Percentiles rank a stretch among this genome's conserved stretches.
Evolutionary conservation across 2,329 filamentous ascomycete species (phyloP).

Genomic region (Talaromyces sp.): DNA sequence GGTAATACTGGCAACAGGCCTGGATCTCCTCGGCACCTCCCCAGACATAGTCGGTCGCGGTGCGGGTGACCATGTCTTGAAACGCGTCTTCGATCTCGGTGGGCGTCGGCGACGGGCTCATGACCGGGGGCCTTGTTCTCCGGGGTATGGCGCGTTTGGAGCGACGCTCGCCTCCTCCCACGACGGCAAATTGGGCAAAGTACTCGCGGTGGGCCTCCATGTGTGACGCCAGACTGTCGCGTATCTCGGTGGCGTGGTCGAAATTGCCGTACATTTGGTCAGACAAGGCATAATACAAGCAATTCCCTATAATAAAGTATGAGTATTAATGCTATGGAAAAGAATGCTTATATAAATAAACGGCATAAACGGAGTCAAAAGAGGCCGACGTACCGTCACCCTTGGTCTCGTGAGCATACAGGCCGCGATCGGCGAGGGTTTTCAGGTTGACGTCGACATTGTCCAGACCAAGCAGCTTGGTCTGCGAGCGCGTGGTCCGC

Average conservation of each 20-base stretch:
- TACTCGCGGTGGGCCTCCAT: slow-evolving; percentile 57
- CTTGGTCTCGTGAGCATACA: slow-evolving; percentile 55
- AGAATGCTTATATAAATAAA: not conserved
- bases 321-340: not conserved
- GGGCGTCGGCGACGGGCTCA: slow-evolving; percentile 38
- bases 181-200: slow-evolving; percentile 59
- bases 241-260: slow-evolving; percentile 53
- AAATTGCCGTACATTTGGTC: slow-evolving; percentile 62
- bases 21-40: slow-evolving; percentile 64
- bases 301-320: slow-evolving; percentile 51
- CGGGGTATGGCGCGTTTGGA: slow-evolving; percentile 50
- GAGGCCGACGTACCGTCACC: slow-evolving; percentile 54
- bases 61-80: slow-evolving; percentile 53
- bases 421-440: slow-evolving; percentile 47
- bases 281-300: slow-evolving; percentile 63
- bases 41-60: slow-evolving; percentile 57
- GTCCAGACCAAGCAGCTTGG: slow-evolving; percentile 4
- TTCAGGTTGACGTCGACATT: slow-evolving; percentile 5
- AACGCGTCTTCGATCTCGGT: slow-evolving; percentile 55
- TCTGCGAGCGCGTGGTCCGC: slow-evolving; percentile 8
- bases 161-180: slow-evolving; percentile 52
- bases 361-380: not conserved
- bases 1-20: slow-evolving; percentile 59
- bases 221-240: slow-evolving; percentile 54
- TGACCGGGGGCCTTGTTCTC: not conserved